Conservation (phyloP, 2,329 filamentous ascomycete genomes). For the Fusarium stilboides region DNA sequence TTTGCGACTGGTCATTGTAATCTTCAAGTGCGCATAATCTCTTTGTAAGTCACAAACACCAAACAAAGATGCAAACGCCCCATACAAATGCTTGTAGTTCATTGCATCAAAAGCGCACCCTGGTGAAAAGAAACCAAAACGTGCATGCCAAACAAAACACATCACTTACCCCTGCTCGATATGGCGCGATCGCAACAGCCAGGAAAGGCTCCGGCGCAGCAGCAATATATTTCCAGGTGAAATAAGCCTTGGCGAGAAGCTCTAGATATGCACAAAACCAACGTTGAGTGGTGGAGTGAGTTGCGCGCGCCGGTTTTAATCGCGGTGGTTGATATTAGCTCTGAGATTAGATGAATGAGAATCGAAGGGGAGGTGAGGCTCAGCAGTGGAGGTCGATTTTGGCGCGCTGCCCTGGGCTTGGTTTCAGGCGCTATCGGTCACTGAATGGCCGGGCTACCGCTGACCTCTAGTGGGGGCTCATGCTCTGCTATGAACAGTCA, state of each 20-base stretch:
- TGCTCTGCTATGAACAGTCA: neutral
- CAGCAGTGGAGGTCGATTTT: conserved; percentile 40
- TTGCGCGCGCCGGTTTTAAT: conserved; percentile 23
- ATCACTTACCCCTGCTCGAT: conserved; percentile 36
- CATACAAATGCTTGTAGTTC: neutral
- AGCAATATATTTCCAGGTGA: conserved; percentile 6
- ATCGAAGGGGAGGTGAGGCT: conserved; percentile 36
- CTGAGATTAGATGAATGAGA: conserved; percentile 41
- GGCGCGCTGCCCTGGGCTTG: conserved; percentile 31
- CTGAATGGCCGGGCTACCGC: conserved; percentile 24
- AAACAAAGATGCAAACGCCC: neutral
- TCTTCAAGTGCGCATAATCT: conserved; percentile 10
- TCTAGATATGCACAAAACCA: neutral
- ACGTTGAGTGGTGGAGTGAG: conserved; percentile 12
- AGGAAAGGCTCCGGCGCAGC: conserved; percentile 9
- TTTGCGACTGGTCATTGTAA: neutral
- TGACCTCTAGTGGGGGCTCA: conserved; percentile 13
- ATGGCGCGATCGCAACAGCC: conserved; percentile 39
- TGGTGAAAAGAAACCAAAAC: neutral
- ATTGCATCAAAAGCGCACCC: conserved; percentile 3
- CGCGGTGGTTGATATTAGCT: conserved; percentile 28
- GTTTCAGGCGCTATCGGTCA: conserved; percentile 41
- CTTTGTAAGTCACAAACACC: neutral
- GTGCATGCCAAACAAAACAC: conserved; percentile 19
- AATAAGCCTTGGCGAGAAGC: neutral